A percentile compares a stretch with the other conserved stretches of the same genome.
phyloP scores from a whole-genome alignment of 768 basidiomycete genomes.

The Kwoniella pini region DNA sequence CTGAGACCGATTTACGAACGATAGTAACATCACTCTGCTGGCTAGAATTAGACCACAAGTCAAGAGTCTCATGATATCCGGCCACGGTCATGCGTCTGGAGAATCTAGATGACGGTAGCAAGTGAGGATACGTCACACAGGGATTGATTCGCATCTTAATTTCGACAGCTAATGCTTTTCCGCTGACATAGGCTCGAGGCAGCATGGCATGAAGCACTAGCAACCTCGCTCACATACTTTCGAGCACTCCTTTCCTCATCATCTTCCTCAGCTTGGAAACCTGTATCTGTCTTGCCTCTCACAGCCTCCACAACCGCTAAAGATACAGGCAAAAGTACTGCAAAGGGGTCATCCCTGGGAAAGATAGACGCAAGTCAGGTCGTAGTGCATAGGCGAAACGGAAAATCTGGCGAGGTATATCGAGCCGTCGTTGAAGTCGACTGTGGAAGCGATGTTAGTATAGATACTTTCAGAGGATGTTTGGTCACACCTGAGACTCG shows the following conservation, averaged over 20 bases:
- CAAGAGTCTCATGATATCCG: constrained; percentile 2
- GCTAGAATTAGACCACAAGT: too few species aligned
- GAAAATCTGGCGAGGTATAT: constrained; percentile 74
- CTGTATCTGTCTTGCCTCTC: constrained; percentile 57
- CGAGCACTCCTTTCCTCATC: constrained; percentile 73
- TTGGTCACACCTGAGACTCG: constrained; percentile 85
- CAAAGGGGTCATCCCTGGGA: constrained; percentile 62
- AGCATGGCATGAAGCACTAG: constrained; percentile 76
- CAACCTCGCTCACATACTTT: constrained; percentile 73
- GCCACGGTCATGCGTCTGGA: constrained; percentile 36
- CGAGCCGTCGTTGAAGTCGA: constrained; percentile 80
- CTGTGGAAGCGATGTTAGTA: constrained; percentile 64
- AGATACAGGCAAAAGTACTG: constrained; percentile 59
- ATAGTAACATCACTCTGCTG: too few species aligned
- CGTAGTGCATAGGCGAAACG: constrained; percentile 70
- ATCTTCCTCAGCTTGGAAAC: constrained; percentile 75
- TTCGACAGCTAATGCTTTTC: too few species aligned
- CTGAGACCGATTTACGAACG: too few species aligned
- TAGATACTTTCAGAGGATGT: constrained; percentile 70
- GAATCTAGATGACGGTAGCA: constrained; percentile 61
- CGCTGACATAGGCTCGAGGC: constrained; percentile 65
- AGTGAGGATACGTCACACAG: constrained; percentile 54
- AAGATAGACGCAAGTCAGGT: constrained; percentile 71
- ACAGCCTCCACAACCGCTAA: constrained; percentile 42
- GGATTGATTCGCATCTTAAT: too few species aligned